Base-by-base conservation (phyloP, 2,329 filamentous ascomycete genomes). In the Penicillium frequentans region DNA sequence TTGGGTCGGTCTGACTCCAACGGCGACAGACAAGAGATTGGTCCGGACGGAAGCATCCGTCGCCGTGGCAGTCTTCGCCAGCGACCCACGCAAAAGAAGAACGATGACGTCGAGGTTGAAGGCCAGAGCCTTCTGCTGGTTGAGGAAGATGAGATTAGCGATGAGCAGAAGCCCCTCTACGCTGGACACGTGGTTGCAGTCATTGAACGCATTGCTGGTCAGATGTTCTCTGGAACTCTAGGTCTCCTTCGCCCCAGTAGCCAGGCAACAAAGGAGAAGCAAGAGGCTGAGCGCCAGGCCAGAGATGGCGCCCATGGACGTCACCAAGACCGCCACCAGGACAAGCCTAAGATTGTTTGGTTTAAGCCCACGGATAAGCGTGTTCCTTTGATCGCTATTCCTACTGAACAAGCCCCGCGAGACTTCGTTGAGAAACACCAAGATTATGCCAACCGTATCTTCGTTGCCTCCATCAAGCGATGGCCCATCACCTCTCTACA, bases 401-500 rank as follows among this genome's bases (percentile, higher is more conserved):
- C 95, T 1, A 99, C 95, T 3, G 95, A 99, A 75, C 95, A 99
- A 78, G 95, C 95, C 9, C 95, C 95, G 21, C 89, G 92, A 35
- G 95, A 98, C 77, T 99, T 99, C 69, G 95, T 99, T 27, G 95
- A 99, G 81, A 96, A 95, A 77, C 95, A 99, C 75, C 91, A 96
- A 75, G 91, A 97, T 29, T 99, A 98, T 69, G 92, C 93, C 56
- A 96, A 96, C 77, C 90, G 92, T 69, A 99, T 99, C 69, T 99
- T 99, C 65, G 95, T 99, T 66, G 95, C 95, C 48, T 97, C 93
- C 80, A 99, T 99, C 78, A 99, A 99, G 84, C 87, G 95, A 71
- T 99, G 95, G 95, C 95, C 95, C 62, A 99, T 99, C 70, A 99
- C 95, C 27, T 99, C 95, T n/a, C 86, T 99, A 55, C 95, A 99